A percentile compares a stretch with the other conserved stretches of the same genome.
Evolutionary conservation across 495 filamentous ascomycete genomes (phyloP).

Genomic region (Xylaria scruposa): DNA sequence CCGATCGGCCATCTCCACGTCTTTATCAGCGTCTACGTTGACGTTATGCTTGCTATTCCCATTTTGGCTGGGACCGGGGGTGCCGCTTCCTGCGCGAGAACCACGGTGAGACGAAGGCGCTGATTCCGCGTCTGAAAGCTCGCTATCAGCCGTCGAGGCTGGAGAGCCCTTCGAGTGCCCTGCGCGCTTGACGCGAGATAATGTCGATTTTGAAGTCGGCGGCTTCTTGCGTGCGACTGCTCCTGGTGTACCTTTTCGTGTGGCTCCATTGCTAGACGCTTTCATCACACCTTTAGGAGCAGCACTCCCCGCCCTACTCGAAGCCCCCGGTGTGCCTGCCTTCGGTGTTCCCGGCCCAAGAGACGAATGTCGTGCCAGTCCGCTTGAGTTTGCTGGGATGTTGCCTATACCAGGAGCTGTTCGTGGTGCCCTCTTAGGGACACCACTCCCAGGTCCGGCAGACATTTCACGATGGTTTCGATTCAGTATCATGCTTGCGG

Average conservation of each 20-base stretch:
- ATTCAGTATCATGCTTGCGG: constrained; percentile 65
- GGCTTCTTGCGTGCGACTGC: constrained; percentile 62
- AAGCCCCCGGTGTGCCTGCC: constrained; percentile 64
- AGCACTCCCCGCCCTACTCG: constrained; percentile 72
- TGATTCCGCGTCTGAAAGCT: constrained; percentile 71
- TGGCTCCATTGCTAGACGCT: constrained; percentile 37
- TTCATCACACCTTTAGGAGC: constrained; percentile 68
- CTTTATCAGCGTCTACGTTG: constrained; percentile 39
- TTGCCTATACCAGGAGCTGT: constrained; percentile 68
- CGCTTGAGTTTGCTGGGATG: constrained; percentile 72
- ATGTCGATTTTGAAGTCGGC: constrained; percentile 61
- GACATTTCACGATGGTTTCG: constrained; percentile 78
- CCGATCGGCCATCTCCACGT: constrained; percentile 43
- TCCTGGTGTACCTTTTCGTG: constrained; percentile 70
- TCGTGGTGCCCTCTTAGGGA: constrained; percentile 74
- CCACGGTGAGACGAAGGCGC: constrained; percentile 50
- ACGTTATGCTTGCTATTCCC: constrained; percentile 35
- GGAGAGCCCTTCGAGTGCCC: constrained; percentile 65
- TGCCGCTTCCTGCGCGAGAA: constrained; percentile 54
- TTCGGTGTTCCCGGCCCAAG: constrained; percentile 89
- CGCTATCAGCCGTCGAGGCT: constrained; percentile 62
- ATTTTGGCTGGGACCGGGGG: constrained; percentile 38
- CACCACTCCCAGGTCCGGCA: constrained; percentile 65
- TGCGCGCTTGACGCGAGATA: constrained; percentile 59
- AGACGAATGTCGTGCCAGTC: constrained; percentile 78